Evolutionary conservation across 2,329 filamentous ascomycete species (phyloP), one percentile per base, ranked within the genome.

Genomic region (Sclerotinia minor): DNA sequence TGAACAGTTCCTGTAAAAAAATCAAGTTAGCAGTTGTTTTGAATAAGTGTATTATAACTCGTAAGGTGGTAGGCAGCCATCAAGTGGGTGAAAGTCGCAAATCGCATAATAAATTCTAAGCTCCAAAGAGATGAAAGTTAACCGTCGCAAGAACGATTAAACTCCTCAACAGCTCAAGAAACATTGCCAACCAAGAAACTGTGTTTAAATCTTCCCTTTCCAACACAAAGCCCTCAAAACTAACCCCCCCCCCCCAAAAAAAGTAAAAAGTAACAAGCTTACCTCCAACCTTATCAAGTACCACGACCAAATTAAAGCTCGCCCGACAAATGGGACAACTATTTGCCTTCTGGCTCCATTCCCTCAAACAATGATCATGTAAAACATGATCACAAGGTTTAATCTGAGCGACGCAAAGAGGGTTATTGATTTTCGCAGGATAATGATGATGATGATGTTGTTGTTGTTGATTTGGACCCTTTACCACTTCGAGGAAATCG

Each of bases 291-390:
- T 85, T 87, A 76, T 91, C 87, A 79, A 90, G 90, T 70, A 99
- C 88, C 77, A 95, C 88, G 72, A 99, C 94, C 74, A 90, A 82
- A 79, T 98, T 94, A 82, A 99, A 98, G 71, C 86, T 88, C 75
- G 92, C 91, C 73, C 95, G 91, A 80, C 95, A 99, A 79, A 99
- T 97, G 57, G 95, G 95, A 79, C 95, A 99, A 78, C 94, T 97
- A 80, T 98, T 99, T 71, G 95, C 94, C 79, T 96, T 91, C 80
- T 96, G 92, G 57, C 94, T 92, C 95, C 95, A 99, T 73, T 93
- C 92, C 74, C 91, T 90, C 73, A 99, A 85, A 79, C 95, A 99
- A 64, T 90, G 88, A 81, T 99, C 90, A 81, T 99, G 95, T 74
- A 99, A 84, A 74, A 94, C 86, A 82, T 99, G 96, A 68, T 92